phyloP scores from a whole-genome alignment of 768 basidiomycete species.

The Suillus subluteus region DNA sequence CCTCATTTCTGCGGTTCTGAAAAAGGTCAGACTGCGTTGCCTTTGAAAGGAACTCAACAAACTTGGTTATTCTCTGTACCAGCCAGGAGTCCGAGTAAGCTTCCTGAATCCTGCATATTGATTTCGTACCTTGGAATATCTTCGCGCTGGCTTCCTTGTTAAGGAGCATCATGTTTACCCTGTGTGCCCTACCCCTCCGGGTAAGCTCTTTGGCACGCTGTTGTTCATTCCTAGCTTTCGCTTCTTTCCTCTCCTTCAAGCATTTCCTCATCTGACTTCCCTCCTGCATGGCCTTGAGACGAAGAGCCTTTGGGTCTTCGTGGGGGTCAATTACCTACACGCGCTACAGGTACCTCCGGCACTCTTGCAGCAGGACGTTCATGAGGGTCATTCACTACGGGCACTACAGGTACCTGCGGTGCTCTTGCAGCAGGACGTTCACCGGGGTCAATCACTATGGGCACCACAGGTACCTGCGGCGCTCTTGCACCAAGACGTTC shows the following conservation, averaged over 20 bases:
- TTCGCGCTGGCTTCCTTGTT: constrained; percentile 80
- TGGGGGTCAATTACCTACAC: background rate
- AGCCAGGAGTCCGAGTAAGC: background rate
- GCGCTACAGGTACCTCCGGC: background rate
- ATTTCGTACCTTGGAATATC: constrained; percentile 71
- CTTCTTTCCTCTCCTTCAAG: constrained; percentile 67
- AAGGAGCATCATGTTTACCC: constrained; percentile 68
- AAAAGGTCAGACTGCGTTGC: background rate
- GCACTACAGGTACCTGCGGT: too few species aligned
- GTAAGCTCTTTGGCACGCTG: constrained; percentile 70
- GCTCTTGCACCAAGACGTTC: background rate
- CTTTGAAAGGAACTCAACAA: constrained; percentile 1
- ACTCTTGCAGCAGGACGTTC: background rate
- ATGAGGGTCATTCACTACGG: background rate
- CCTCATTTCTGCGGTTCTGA: constrained; percentile 52
- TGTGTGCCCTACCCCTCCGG: constrained; percentile 73
- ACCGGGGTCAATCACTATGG: too few species aligned
- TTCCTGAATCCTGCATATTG: constrained; percentile 19
- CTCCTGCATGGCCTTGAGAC: constrained; percentile 72
- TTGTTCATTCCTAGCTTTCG: constrained; percentile 25
- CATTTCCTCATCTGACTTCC: constrained; percentile 69
- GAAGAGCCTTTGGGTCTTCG: constrained; percentile 42
- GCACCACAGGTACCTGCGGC: too few species aligned
- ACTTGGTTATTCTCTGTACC: constrained; percentile 12
- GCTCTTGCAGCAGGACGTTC: background rate